Base-by-base conservation (phyloP, 768 basidiomycete genomes). In the Kwoniella pini region DNA sequence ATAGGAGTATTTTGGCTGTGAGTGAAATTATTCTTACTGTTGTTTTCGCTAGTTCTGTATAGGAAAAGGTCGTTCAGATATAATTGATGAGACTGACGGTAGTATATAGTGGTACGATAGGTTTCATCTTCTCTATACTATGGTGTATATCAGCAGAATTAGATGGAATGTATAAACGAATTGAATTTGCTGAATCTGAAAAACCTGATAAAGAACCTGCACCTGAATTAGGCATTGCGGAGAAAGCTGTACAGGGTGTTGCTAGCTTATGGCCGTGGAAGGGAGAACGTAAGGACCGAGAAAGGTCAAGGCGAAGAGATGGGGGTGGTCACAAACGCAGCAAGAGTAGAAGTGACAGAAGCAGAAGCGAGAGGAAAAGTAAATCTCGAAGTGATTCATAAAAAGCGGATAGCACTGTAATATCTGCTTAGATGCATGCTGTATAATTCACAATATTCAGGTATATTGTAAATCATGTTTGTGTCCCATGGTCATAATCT, bases 1-100 rank as follows among this genome's bases (percentile, higher is more conserved):
- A 13, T 56, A 6, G 60, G 54, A 13, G 31, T 55, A 19, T 59
- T 43, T 36, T 52, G 57, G 57, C 42, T 59, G 57, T 59, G 22
- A 53, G 57, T 59, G n/a, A n/a, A n/a, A n/a, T n/a, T n/a, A n/a
- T n/a, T n/a, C 40, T 10, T 42, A 13, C n/a, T 19, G 11, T 42
- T 42, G 12, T 19, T 7, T 42, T 19, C 11, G 12, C n/a, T n/a
- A n/a, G n/a, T n/a, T n/a, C n/a, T n/a, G n/a, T n/a, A n/a, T n/a
- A n/a, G n/a, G n/a, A n/a, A n/a, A n/a, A n/a, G n/a, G n/a, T n/a
- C n/a, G n/a, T n/a, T n/a, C n/a, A n/a, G n/a, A n/a, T n/a, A n/a
- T n/a, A n/a, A n/a, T n/a, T n/a, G n/a, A n/a, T n/a, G n/a, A n/a
- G n/a, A n/a, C n/a, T n/a, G n/a, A n/a, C n/a, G n/a, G n/a, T n/a